Evolutionary conservation across 2,329 filamentous ascomycete species (phyloP), one percentile per base, ranked within the genome.

Genomic region (Cercospora sesami): DNA sequence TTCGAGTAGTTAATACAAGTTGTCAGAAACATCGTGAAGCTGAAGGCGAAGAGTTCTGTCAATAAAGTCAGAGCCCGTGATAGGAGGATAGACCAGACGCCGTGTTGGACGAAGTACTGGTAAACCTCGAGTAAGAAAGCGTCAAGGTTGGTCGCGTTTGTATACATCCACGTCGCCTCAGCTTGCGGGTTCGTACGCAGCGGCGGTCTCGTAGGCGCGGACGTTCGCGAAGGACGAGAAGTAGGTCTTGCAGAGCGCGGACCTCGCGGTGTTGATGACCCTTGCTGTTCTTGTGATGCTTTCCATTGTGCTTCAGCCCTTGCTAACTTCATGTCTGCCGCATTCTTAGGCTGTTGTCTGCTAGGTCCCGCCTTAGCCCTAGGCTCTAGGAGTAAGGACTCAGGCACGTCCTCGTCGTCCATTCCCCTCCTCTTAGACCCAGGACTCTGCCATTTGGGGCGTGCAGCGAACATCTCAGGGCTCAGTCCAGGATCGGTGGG

Each of bases 81-180:
- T 48, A 94, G 84, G 10, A 95, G 76, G 64, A 97, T 96, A 66
- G 92, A 96, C 86, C 89, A 93, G 42, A 96, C 88, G 0, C 94
- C 94, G 71, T 92, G 90, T 1, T 90, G 91, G 62, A 90, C 83
- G 75, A 91, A 97, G 79, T 97, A 97, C 71, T 91, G 86, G 78
- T 97, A 97, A 3, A 96, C 92, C 70, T 91, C 91, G 65, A 88
- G 86, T 76, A 97, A 88, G 78, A 97, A 97, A 74, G 89, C 90
- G 79, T 97, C 94, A 63, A 97, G 83, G 76, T 96, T 95, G 42
- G 91, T 88, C 66, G 95, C 92, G 75, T 97, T 97, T 64, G 92
- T 92, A 91, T 94, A 97, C 80, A 92, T 87, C 90, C 93, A 97
- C 83, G 96, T 87, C 3, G 94, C 93, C 78, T 90, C 91, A 76